Conservation (phyloP, 2,329 filamentous ascomycete species). For the Calonectria multiphialidica region DNA sequence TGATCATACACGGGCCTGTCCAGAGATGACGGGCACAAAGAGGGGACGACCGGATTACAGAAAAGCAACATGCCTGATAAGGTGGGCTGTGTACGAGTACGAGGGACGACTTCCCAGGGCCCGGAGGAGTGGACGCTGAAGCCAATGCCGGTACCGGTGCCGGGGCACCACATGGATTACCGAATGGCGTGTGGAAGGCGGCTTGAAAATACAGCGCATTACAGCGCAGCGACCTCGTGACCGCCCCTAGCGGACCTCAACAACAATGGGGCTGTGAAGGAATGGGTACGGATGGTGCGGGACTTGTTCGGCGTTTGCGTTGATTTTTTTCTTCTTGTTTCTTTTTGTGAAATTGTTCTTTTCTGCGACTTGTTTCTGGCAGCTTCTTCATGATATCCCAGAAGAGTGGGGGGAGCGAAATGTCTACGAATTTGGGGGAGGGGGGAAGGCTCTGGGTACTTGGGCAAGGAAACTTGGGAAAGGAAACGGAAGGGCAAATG, state of each 20-base stretch:
- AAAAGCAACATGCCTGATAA: slow-evolving; percentile 36
- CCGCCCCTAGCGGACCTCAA: slow-evolving; percentile 23
- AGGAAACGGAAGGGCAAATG: slow-evolving; percentile 31
- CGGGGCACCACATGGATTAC: background rate
- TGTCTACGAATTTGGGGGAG: slow-evolving; percentile 31
- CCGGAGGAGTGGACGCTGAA: slow-evolving; percentile 7
- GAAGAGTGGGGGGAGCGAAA: slow-evolving; percentile 34
- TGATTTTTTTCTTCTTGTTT: slow-evolving; percentile 24
- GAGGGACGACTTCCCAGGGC: background rate
- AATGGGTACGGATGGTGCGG: slow-evolving; percentile 31
- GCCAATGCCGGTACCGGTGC: slow-evolving; percentile 11
- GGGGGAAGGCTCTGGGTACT: slow-evolving; percentile 33
- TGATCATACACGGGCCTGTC: slow-evolving; percentile 29
- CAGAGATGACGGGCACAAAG: slow-evolving; percentile 10
- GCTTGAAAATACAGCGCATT: slow-evolving; percentile 9
- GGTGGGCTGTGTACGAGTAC: slow-evolving; percentile 21
- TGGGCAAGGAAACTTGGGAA: slow-evolving; percentile 35
- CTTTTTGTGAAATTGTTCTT: slow-evolving; percentile 12
- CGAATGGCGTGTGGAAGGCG: slow-evolving; percentile 5
- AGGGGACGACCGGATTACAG: slow-evolving; percentile 31
- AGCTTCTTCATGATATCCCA: slow-evolving; percentile 45
- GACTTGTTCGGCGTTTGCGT: slow-evolving; percentile 39
- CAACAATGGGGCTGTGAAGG: slow-evolving; percentile 26
- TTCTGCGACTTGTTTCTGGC: slow-evolving; percentile 36
- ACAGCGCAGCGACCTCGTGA: slow-evolving; percentile 30